Evolutionary conservation across 2,329 filamentous ascomycete genomes (phyloP), one percentile per base, ranked within the genome.

Genomic region (Penicillium sp.): DNA sequence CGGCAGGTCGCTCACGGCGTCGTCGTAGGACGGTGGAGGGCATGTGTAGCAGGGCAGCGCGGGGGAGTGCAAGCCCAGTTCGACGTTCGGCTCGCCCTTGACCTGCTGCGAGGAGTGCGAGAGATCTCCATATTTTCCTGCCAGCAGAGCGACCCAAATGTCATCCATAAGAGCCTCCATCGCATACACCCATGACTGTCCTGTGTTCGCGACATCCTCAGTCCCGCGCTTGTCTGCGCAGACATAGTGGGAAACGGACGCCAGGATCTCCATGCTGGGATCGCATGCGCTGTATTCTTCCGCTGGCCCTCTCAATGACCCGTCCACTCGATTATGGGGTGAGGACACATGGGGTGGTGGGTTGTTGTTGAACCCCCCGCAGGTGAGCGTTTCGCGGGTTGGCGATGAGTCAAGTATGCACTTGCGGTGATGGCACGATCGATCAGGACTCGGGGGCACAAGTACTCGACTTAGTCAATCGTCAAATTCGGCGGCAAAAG

Each of bases 1-100:
- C 27, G 64, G 63, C 9, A 63, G 48, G 43, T 67, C 63, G 27
- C 35, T 42, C 18, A 60, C 35, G 13, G 52, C 62, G 40, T 65
- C 58, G 15, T 57, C 45, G 39, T 67, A 67, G 14, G 62, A 46
- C 9, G 63, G 62, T 11, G 62, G 62, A 7, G 56, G 51, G 16
- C 39, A 31, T 15, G 43, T 50, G 45, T 61, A 58, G 37, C 19
- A 49, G 7, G 43, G 48, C 7, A 42, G 50, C 8, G 52, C 39
- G 9, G 42, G 36, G 13, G 39, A 35, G 9, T 31, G 33, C 18
- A 52, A 40, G 31, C 39, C 39, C 15, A 47, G 29, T 39, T 50
- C 48, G 18, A 34, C 18, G 13, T 23, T 19, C 13, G 34, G 15
- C 9, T 25, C 13, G 4, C 11, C 14, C 16, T 39, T 34, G 20